These are phyloP conservation scores for Vigna radiata DNA, from an alignment of 306 rosid genomes.

Conservation along the genomic window DNA sequence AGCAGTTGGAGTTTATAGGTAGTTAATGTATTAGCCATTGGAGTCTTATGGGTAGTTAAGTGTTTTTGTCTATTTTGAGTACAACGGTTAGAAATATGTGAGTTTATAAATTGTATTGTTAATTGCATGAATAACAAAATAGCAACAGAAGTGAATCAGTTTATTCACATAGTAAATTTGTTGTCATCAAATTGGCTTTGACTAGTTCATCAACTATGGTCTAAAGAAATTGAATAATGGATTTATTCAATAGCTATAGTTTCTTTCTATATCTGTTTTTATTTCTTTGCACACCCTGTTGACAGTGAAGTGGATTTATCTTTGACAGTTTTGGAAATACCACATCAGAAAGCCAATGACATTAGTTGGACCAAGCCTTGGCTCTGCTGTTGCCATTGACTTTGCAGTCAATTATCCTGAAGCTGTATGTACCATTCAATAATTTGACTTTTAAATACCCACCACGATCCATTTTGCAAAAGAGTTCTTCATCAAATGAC, in stretches of 20 bases:
- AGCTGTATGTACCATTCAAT: constrained; percentile 68
- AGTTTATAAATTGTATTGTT: too few relatives aligned
- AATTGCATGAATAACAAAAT: too few relatives aligned
- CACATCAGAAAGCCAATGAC: constrained; percentile 82
- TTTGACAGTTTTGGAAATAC: constrained; percentile 84
- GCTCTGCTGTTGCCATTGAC: constrained; percentile 97
- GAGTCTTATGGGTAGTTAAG: too few relatives aligned
- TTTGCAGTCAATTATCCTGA: constrained; percentile 86
- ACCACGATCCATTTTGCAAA: background rate
- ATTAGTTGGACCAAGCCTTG: constrained; percentile 97
- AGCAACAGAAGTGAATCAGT: too few relatives aligned
- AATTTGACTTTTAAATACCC: constrained; percentile 41
- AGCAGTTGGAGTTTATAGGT: too few relatives aligned
- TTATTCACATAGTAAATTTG: too few relatives aligned
- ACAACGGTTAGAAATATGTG: too few relatives aligned
- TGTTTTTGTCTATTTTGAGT: too few relatives aligned
- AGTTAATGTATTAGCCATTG: too few relatives aligned
- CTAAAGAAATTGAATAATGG: constrained; percentile 15
- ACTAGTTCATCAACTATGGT: constrained; percentile 32
- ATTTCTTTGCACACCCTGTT: constrained; percentile 42
- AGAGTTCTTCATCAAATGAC: constrained; percentile 37
- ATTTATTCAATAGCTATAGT: constrained; percentile 5
- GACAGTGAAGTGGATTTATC: constrained; percentile 36
- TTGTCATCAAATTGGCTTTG: background rate
- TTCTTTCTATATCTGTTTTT: constrained; percentile 20